Base-by-base conservation (phyloP, 805 yeast species). In the Kodamaea lidongshanica region DNA sequence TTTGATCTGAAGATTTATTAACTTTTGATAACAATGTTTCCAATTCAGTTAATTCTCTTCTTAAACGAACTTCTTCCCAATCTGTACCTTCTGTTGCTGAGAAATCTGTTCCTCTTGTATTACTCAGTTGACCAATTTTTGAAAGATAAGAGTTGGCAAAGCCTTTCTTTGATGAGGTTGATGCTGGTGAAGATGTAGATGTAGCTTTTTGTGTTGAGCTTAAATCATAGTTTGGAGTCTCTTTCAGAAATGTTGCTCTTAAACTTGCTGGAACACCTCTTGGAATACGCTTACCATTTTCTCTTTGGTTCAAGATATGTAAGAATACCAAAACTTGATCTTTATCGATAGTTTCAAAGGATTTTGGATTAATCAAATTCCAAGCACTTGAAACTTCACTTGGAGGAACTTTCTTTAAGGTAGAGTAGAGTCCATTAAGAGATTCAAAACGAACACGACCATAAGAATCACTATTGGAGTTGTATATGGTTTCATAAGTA, bases 311-410 rank as follows among this genome's bases (percentile, higher is more conserved):
- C 45, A 92, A 67, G 41, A 88, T 85, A 57, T 92, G 98, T 39
- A 92, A 66, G 45, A 83, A 87, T 21, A 85, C 95, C 38, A 87
- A 58, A 14, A 87, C 77, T 54, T 94, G 97, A 58, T 92, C 97
- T 46, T 82, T 87, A 55, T 88, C 96, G 39, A 92, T 87, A 7
- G 94, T 80, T 47, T 79, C 85, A 30, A 77, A 75, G 33, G 81
- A 77, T 48, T 83, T 81, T 7, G 98, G 97, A 49, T 92, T 92
- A 32, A 92, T 94, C 35, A 92, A 63, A 54, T 85, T 86, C 97
- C 98, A 92, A 2, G 96, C 95, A 27, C 83, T 79, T 16, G 87
- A 74, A 5, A 87, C 69, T 54, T 88, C 98, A 4, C 88, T 71
- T 32, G 77, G 72, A 7, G 96, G 95, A 8, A 92, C 83, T 38